Conservation (phyloP, 371 early-diverging fungal species). For the Mortierella sp. region DNA sequence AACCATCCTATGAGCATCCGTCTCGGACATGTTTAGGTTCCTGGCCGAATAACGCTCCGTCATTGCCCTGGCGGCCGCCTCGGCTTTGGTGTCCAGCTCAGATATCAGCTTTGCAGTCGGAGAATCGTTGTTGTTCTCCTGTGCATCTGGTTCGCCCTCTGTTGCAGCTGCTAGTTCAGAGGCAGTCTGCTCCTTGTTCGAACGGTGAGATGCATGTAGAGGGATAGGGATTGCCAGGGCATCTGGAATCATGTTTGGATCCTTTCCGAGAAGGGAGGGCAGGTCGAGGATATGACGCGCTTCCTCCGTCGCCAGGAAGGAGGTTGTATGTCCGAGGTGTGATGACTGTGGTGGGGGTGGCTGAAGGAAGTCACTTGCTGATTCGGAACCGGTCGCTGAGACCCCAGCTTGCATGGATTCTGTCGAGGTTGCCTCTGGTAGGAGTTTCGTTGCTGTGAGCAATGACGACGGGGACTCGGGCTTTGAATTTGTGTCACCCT, state of each 20-base stretch:
- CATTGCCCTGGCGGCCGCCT: slow-evolving; percentile 36
- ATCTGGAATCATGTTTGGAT: slow-evolving; percentile 31
- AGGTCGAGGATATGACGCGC: slow-evolving; percentile 41
- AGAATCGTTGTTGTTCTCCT: background rate
- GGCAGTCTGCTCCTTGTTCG: background rate
- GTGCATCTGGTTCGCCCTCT: background rate
- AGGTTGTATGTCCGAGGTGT: slow-evolving; percentile 3
- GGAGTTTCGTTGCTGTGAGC: background rate
- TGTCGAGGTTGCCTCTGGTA: background rate
- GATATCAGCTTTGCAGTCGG: slow-evolving; percentile 3
- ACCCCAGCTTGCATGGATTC: background rate
- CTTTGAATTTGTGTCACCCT: slow-evolving; percentile 7
- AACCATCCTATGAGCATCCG: slow-evolving; percentile 45
- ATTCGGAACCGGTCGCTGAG: background rate
- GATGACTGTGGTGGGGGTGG: background rate
- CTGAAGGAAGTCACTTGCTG: background rate
- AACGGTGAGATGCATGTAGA: slow-evolving; percentile 9
- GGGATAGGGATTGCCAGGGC: slow-evolving; percentile 23
- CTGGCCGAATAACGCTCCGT: slow-evolving; percentile 42
- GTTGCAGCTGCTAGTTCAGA: background rate
- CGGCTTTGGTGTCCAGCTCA: slow-evolving; percentile 21
- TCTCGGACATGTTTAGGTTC: slow-evolving; percentile 49
- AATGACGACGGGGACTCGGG: background rate
- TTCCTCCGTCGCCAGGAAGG: slow-evolving; percentile 29
- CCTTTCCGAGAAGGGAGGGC: slow-evolving; percentile 36